Conservation (phyloP, 768 basidiomycete genomes). For the Pleurotus giganteus region DNA sequence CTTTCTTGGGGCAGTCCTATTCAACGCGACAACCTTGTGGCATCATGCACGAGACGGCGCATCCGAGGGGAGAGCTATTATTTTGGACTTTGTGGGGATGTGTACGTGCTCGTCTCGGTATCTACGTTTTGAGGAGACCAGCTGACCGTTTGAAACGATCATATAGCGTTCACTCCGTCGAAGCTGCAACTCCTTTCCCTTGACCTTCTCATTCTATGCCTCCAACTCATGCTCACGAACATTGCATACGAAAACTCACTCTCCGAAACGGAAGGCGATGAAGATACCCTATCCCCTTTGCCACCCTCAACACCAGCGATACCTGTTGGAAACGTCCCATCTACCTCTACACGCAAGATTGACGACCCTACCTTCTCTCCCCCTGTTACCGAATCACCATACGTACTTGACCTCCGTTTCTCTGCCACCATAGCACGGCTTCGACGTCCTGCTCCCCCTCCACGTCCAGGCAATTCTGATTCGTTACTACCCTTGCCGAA, state of each 20-base stretch:
- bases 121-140: neutral
- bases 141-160: constrained; percentile 35
- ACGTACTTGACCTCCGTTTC: constrained; percentile 66
- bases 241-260: constrained; percentile 66
- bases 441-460: constrained; percentile 47
- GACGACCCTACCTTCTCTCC: neutral
- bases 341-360: constrained; percentile 23
- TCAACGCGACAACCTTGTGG: constrained; percentile 63
- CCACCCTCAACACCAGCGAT: constrained; percentile 19
- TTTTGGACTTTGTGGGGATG: constrained; percentile 80
- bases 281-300: constrained; percentile 32
- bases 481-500: constrained; percentile 56
- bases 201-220: constrained; percentile 63
- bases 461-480: constrained; percentile 24
- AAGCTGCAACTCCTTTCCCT: constrained; percentile 62
- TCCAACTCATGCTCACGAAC: constrained; percentile 65
- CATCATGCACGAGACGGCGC: constrained; percentile 52
- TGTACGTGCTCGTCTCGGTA: constrained; percentile 40
- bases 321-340: constrained; percentile 3
- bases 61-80: constrained; percentile 55
- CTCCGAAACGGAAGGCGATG: constrained; percentile 34
- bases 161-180: constrained; percentile 45
- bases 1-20: constrained; percentile 53
- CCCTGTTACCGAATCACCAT: constrained; percentile 29
- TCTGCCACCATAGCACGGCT: constrained; percentile 53